phyloP scores from a whole-genome alignment of 768 basidiomycete genomes.

The Lactifluus rugatus region DNA sequence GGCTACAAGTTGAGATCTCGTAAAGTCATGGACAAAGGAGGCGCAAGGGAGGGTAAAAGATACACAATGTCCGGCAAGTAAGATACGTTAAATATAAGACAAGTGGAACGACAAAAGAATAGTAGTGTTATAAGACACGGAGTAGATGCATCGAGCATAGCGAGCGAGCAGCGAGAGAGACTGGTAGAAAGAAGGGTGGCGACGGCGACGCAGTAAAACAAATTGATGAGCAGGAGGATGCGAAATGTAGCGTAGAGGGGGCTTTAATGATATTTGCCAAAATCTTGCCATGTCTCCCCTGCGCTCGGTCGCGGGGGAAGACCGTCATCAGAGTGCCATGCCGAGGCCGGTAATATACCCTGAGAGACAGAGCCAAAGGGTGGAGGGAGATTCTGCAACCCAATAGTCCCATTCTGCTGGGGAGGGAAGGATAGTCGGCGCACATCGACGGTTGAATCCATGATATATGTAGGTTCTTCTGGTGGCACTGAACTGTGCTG shows the following conservation, averaged over 20 bases:
- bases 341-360: not conserved
- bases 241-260: not conserved
- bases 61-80: slow-evolving; percentile 12
- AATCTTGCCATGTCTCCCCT: slow-evolving; percentile 8
- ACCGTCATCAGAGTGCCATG: slow-evolving; percentile 4
- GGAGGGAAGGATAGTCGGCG: slow-evolving; percentile 5
- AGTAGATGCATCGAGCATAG: slow-evolving; percentile 5
- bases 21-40: slow-evolving; percentile 2
- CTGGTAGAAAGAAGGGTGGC: not conserved
- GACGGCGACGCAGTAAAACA: not conserved
- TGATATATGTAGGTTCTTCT: slow-evolving; percentile 8
- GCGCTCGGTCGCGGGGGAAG: not conserved
- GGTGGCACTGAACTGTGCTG: slow-evolving; percentile 12
- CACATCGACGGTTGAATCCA: not conserved
- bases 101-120: not conserved
- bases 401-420: slow-evolving; percentile 9
- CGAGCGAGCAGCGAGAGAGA: not conserved
- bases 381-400: not conserved
- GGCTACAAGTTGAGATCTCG: slow-evolving; percentile 9
- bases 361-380: not conserved
- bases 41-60: not conserved
- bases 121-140: not conserved
- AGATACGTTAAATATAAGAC: slow-evolving; percentile 15
- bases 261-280: slow-evolving; percentile 7
- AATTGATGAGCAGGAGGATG: not conserved